Conservation (phyloP, 805 yeast species). For the Tetrapisispora nanseiensis region DNA sequence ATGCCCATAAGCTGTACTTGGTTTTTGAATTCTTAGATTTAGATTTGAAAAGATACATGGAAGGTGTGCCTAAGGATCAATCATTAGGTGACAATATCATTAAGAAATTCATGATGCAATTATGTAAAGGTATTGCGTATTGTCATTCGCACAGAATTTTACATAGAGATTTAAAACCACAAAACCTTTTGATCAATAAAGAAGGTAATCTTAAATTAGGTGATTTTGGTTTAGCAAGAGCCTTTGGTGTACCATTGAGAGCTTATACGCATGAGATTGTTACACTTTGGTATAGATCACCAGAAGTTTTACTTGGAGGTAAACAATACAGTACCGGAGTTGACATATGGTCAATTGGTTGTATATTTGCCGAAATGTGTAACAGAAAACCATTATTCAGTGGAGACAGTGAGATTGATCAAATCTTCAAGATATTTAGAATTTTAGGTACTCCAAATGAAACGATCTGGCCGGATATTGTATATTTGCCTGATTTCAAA, state of each 20-base stretch:
- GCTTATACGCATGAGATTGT: conserved; percentile 97
- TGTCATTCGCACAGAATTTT: conserved; percentile 59
- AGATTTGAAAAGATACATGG: conserved; percentile 93
- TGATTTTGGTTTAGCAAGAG: conserved; percentile 94
- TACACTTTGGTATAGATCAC: conserved; percentile 96
- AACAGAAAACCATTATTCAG: conserved; percentile 97
- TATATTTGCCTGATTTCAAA: conserved; percentile 79
- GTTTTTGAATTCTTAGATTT: conserved; percentile 92
- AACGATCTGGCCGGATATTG: conserved; percentile 94
- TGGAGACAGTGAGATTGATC: conserved; percentile 94
- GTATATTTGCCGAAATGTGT: conserved; percentile 96
- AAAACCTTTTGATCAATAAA: conserved; percentile 75
- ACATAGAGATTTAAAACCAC: conserved; percentile 85
- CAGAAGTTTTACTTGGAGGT: conserved; percentile 90
- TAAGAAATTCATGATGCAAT: conserved; percentile 89
- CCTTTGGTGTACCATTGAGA: conserved; percentile 95
- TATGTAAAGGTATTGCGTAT: conserved; percentile 70
- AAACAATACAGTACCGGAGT: conserved; percentile 93
- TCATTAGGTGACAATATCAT: conserved; percentile 79
- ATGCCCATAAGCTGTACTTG: conserved; percentile 76
- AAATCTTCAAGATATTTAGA: conserved; percentile 81
- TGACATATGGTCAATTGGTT: conserved; percentile 98
- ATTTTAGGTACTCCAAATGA: conserved; percentile 96
- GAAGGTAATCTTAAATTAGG: conserved; percentile 92
- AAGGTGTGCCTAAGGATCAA: conserved; percentile 72